These are phyloP conservation scores for Elsinoe necatrix DNA, from an alignment of 2,329 filamentous ascomycete genomes.

Conservation along the genomic window DNA sequence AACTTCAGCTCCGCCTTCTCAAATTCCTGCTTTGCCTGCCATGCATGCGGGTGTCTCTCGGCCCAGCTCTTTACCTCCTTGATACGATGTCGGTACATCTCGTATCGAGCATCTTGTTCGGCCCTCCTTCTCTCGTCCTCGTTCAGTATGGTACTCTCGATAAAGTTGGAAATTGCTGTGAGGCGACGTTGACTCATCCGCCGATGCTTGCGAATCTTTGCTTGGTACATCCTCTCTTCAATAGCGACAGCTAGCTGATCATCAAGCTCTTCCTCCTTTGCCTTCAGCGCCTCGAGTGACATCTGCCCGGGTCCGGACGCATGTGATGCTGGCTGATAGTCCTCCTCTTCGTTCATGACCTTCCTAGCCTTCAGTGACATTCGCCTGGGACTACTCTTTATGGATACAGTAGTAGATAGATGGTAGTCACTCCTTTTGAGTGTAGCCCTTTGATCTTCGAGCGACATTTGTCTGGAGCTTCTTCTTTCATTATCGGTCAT, in stretches of 20 bases:
- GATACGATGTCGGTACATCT: not conserved
- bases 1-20: not conserved
- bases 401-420: too few relatives aligned
- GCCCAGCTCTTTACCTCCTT: not conserved
- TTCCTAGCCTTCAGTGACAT: not conserved
- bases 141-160: constrained; percentile 1
- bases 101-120: not conserved
- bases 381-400: too few relatives aligned
- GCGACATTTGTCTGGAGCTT: too few relatives aligned
- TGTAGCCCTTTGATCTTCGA: too few relatives aligned
- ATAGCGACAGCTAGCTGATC: not conserved
- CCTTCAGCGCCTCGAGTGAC: constrained; percentile 1
- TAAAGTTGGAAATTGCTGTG: not conserved
- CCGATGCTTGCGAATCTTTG: not conserved
- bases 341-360: not conserved
- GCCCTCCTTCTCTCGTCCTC: not conserved
- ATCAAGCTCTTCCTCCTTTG: not conserved
- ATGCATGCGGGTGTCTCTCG: not conserved
- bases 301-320: not conserved
- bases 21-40: not conserved
- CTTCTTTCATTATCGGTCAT: too few relatives aligned
- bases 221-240: not conserved
- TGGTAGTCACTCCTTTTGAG: too few relatives aligned
- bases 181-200: not conserved
- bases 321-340: not conserved